phyloP scores from a whole-genome alignment of 2,329 filamentous ascomycete genomes.

The Davidsoniella virescens region DNA sequence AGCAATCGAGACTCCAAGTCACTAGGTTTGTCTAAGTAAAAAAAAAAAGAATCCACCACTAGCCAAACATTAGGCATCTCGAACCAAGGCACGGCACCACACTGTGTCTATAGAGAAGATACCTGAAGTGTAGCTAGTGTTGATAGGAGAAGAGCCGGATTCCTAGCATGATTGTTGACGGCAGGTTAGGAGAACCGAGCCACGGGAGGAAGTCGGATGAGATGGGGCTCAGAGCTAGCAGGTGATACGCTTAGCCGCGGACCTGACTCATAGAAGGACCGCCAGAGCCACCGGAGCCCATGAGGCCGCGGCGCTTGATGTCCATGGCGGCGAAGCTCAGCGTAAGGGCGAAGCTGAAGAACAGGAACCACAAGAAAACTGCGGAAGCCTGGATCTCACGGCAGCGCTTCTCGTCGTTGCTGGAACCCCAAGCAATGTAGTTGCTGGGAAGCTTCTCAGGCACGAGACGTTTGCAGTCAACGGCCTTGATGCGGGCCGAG shows the following conservation, averaged over 20 bases:
- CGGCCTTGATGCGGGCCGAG: constrained; percentile 49
- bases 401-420: constrained; percentile 46
- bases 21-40: too few species aligned
- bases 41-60: too few species aligned
- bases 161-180: too few species aligned
- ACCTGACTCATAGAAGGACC: constrained; percentile 42
- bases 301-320: constrained; percentile 30
- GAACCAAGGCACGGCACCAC: too few species aligned
- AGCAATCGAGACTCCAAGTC: too few species aligned
- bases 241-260: constrained; percentile 23
- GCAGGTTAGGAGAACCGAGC: too few species aligned
- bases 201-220: background rate
- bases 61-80: too few species aligned
- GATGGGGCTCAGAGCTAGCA: background rate
- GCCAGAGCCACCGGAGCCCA: constrained; percentile 27
- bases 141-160: too few species aligned
- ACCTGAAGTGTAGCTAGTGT: too few species aligned
- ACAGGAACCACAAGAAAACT: constrained; percentile 69
- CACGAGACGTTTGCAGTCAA: constrained; percentile 46
- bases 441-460: constrained; percentile 22
- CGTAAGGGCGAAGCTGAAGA: constrained; percentile 41
- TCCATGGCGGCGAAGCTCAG: constrained; percentile 39
- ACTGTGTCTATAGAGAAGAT: too few species aligned
- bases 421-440: constrained; percentile 47
- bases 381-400: constrained; percentile 58